These are phyloP conservation scores for Hymenoscyphus fraxineus DNA, from an alignment of 2,329 filamentous ascomycete species.

Conservation along the genomic window DNA sequence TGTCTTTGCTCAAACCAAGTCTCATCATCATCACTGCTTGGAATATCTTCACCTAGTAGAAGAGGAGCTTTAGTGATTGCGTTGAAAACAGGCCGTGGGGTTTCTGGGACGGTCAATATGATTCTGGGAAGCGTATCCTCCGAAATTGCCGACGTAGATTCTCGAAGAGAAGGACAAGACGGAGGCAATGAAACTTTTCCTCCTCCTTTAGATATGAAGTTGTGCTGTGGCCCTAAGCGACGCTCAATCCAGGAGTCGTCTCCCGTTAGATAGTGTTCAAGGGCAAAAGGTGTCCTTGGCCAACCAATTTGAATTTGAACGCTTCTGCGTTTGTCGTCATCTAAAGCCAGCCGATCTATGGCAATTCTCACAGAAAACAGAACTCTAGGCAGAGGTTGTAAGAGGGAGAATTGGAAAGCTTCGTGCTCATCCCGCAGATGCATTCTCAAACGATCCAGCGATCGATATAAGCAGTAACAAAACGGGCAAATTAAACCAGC, in stretches of 20 bases:
- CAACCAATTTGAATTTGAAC: slow-evolving; percentile 45
- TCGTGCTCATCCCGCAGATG: slow-evolving; percentile 29
- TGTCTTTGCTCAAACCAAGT: slow-evolving; percentile 32
- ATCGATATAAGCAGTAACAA: slow-evolving; percentile 19
- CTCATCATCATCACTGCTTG: slow-evolving; percentile 32
- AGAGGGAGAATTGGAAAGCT: slow-evolving; percentile 27
- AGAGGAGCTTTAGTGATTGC: slow-evolving; percentile 28
- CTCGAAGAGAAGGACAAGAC: slow-evolving; percentile 27
- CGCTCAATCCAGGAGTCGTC: slow-evolving; percentile 46
- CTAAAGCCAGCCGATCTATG: slow-evolving; percentile 22
- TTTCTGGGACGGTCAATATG: slow-evolving; percentile 19
- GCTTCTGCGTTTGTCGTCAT: slow-evolving; percentile 35
- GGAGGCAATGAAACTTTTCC: slow-evolving; percentile 18
- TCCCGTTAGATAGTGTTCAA: slow-evolving; percentile 43
- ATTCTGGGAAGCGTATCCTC: neutral
- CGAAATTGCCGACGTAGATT: slow-evolving; percentile 20
- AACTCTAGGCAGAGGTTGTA: slow-evolving; percentile 38
- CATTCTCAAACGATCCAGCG: slow-evolving; percentile 23
- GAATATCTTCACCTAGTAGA: slow-evolving; percentile 27
- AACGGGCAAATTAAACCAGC: slow-evolving; percentile 28
- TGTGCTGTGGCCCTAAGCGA: slow-evolving; percentile 41
- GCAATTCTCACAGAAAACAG: slow-evolving; percentile 36
- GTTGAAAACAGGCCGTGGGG: slow-evolving; percentile 28
- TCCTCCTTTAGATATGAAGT: slow-evolving; percentile 24
- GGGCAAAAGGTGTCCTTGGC: slow-evolving; percentile 42